Evolutionary conservation across 805 yeast genomes (phyloP), one percentile per base, ranked within the genome.

Genomic region (Lachancea fermentati): DNA sequence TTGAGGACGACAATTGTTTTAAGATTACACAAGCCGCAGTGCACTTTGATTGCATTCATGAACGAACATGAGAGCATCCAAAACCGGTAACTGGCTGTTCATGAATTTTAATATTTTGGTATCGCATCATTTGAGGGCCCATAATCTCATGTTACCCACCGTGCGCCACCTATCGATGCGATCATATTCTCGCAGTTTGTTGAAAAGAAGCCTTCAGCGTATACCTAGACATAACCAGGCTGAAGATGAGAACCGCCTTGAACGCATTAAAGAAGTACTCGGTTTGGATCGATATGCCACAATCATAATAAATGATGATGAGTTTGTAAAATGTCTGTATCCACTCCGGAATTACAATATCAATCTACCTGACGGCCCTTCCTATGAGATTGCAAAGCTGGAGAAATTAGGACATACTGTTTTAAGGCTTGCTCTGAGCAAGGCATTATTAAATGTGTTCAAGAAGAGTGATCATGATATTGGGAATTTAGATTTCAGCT

Each of bases 401-500:
- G 51, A 47, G 34, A 18, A 26, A 19, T 17, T 49, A 26, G 53
- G 53, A 7, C 36, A 28, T 11, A 18, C 34, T 3, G 33, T 44
- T 5, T 43, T 49, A 14, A 30, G 29, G 15, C 28, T 44, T 13
- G 39, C 39, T 12, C 30, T 53, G 4, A 25, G 36, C n/a, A 24
- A 40, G 14, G 30, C 45, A 15, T 45, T 48, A 15, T 29, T 54
- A 37, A 30, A 35, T 14, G 17, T 49, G 11, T 55, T 45, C 39
- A 50, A 42, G 30, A 47, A 48, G 33, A 42, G 51, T 2, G 11
- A 17, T 5, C 32, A 33, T 5, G 60, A 55, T 34, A 37, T 55
- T 3, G 36, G 44, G 22, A 45, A 45, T 7, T 45, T 37, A 26
- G 60, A 55, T 40, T 55, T 55, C 40, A 50, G 52, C 34, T 55